Conservation (phyloP, 2,329 filamentous ascomycete species). For the Penicillium sp. region DNA sequence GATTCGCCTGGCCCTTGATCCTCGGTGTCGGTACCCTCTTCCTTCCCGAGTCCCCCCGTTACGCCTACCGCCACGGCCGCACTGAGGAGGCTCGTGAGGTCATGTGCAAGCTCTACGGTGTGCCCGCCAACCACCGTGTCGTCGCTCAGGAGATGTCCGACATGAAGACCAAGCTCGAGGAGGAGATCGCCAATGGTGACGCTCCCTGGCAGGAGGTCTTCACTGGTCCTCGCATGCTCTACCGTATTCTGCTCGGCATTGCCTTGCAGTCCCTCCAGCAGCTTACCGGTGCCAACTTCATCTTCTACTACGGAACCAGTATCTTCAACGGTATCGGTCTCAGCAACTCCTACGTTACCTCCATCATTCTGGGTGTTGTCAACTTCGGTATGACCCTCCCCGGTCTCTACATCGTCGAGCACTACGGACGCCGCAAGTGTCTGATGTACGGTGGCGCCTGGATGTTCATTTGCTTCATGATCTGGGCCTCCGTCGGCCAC, state of each 20-base stretch:
- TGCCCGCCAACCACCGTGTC: slow-evolving; percentile 56
- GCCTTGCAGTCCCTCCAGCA: slow-evolving; percentile 51
- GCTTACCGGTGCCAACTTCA: slow-evolving; percentile 52
- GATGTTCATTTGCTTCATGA: slow-evolving; percentile 64
- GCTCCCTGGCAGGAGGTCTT: slow-evolving; percentile 48
- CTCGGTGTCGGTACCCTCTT: slow-evolving; percentile 58
- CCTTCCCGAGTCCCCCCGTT: slow-evolving; percentile 61
- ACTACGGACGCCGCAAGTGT: slow-evolving; percentile 67
- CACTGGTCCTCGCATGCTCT: slow-evolving; percentile 50
- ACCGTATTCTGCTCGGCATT: slow-evolving; percentile 49
- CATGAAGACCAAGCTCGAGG: slow-evolving; percentile 61
- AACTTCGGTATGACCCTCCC: slow-evolving; percentile 69
- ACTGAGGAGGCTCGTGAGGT: slow-evolving; percentile 54
- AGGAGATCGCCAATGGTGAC: slow-evolving; percentile 49
- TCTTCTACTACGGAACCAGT: slow-evolving; percentile 56
- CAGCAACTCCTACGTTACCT: slow-evolving; percentile 64
- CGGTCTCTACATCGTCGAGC: slow-evolving; percentile 70
- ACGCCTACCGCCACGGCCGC: slow-evolving; percentile 57
- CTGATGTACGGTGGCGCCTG: slow-evolving; percentile 67
- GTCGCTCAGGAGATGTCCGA: slow-evolving; percentile 58
- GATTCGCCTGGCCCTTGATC: slow-evolving; percentile 59
- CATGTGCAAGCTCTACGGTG: slow-evolving; percentile 58
- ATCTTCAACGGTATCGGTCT: slow-evolving; percentile 70
- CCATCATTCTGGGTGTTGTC: slow-evolving; percentile 68
- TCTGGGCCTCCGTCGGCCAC: slow-evolving; percentile 62